phyloP scores from a whole-genome alignment of 192 early-diverging fungal genomes.

The Entomortierella parvispora region DNA sequence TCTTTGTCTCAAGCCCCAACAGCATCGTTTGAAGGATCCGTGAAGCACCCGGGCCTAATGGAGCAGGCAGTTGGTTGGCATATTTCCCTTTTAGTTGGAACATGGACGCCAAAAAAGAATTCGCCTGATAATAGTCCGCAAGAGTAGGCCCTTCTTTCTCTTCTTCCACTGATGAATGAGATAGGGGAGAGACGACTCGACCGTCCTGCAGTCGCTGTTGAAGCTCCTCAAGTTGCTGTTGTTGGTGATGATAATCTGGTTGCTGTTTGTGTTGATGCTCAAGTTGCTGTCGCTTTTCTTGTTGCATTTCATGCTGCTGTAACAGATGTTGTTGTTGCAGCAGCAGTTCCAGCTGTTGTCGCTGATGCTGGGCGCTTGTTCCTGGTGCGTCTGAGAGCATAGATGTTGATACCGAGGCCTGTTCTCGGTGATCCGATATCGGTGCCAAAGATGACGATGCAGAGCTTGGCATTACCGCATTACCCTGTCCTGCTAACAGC shows the following conservation, averaged over 20 bases:
- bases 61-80: neutral
- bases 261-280: conserved; percentile 10
- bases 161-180: no score
- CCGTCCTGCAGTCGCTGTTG: neutral
- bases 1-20: conserved; percentile 17
- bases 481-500: no score
- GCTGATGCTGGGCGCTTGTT: neutral
- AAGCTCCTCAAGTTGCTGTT: conserved; percentile 1
- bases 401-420: no score
- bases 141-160: neutral
- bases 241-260: conserved; percentile 10
- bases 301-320: conserved; percentile 25
- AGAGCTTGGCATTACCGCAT: no score
- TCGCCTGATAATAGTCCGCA: conserved; percentile 36
- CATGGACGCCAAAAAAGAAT: conserved; percentile 13
- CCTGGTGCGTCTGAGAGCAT: no score
- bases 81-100: neutral
- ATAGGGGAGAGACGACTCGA: no score
- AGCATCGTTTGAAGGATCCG: conserved; percentile 30
- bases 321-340: conserved; percentile 8
- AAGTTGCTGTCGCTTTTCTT: conserved; percentile 1
- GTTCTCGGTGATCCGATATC: no score
- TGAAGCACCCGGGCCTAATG: conserved; percentile 4
- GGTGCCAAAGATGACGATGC: no score
- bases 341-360: neutral